A percentile compares a stretch with the other conserved stretches of the same genome.
Evolutionary conservation across 2,329 filamentous ascomycete species (phyloP).

Genomic region (Cucurbitaria berberidis): DNA sequence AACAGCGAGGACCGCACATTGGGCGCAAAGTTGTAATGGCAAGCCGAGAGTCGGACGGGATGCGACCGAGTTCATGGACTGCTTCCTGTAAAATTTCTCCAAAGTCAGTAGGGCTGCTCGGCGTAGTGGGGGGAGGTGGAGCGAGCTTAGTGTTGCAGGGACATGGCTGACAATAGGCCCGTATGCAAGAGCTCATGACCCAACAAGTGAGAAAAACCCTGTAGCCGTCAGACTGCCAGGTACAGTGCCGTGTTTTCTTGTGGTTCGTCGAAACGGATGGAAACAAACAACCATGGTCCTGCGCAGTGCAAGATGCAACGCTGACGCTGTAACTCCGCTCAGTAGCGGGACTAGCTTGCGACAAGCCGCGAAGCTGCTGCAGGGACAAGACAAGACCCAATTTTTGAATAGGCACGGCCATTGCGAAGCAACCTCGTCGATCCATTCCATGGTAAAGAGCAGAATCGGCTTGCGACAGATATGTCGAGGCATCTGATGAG

Average conservation of each 20-base stretch:
- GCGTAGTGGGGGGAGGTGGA: neutral
- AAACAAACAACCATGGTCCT: neutral
- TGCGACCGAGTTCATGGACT: neutral
- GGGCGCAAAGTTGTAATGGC: neutral
- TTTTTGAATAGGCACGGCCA: neutral
- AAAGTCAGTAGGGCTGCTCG: neutral
- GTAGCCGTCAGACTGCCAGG: neutral
- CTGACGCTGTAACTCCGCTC: neutral
- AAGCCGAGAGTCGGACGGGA: neutral
- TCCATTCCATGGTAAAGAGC: too few species aligned
- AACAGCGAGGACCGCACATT: neutral
- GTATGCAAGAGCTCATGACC: neutral
- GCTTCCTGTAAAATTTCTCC: neutral
- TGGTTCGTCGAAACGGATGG: neutral
- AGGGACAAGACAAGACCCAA: constrained; percentile 32
- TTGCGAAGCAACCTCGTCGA: neutral
- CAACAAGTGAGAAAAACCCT: neutral
- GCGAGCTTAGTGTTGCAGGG: neutral
- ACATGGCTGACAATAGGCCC: neutral
- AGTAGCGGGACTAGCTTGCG: neutral
- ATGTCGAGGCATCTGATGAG: constrained; percentile 13
- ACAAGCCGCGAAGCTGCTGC: constrained; percentile 32
- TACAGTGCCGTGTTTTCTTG: constrained; percentile 1
- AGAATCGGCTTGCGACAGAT: neutral
- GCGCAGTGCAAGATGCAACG: neutral